Evolutionary conservation across 441 rosid genomes (phyloP).

Genomic region (Gossypium gossypioides): DNA sequence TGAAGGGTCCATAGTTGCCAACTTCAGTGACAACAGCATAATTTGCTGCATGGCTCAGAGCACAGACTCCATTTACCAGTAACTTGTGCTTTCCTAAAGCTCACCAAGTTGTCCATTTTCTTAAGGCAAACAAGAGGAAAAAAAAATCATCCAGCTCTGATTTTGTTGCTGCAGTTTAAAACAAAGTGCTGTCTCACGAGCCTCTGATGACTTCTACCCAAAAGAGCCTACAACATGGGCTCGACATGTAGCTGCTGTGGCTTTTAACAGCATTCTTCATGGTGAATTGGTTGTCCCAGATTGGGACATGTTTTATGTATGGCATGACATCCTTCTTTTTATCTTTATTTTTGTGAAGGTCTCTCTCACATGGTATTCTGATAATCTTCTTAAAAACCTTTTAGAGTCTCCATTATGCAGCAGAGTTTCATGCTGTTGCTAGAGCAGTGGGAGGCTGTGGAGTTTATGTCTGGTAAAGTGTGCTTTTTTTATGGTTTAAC

Average conservation of each 20-base stretch:
- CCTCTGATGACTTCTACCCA: slow-evolving; percentile 52
- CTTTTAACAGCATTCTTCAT: slow-evolving; percentile 48
- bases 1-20: slow-evolving; percentile 35
- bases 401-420: slow-evolving; percentile 49
- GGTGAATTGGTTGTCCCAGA: slow-evolving; percentile 59
- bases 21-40: slow-evolving; percentile 42
- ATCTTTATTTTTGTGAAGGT: neutral
- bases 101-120: neutral
- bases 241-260: slow-evolving; percentile 43
- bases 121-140: neutral
- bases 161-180: slow-evolving; percentile 29
- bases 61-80: slow-evolving; percentile 46
- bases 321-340: neutral
- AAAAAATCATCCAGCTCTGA: neutral
- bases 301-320: slow-evolving; percentile 57
- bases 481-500: neutral
- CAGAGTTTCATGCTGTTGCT: slow-evolving; percentile 50
- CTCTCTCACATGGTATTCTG: neutral
- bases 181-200: slow-evolving; percentile 41
- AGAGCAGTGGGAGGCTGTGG: slow-evolving; percentile 57
- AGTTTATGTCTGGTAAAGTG: slow-evolving; percentile 38
- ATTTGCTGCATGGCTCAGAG: slow-evolving; percentile 47
- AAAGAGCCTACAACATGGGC: slow-evolving; percentile 37
- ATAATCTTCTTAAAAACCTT: slow-evolving; percentile 9
- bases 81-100: neutral